Base-by-base conservation (phyloP, 805 yeast species). In the Diddensiella santjacobensis region DNA sequence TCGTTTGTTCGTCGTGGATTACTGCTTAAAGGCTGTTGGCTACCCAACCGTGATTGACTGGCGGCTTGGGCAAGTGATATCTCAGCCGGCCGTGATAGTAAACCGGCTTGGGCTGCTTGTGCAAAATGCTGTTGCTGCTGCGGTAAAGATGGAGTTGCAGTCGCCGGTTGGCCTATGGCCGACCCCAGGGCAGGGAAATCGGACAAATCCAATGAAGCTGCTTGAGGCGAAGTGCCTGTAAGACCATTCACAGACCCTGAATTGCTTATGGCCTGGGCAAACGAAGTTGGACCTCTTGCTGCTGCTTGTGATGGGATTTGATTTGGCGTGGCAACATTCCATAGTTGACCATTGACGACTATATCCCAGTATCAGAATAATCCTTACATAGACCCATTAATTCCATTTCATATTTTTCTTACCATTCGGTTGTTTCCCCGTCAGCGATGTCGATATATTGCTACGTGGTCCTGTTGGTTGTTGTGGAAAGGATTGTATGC, bases 151-250 rank as follows among this genome's bases (percentile, higher is more conserved):
- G 40, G n/a, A 10, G 10, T 10, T 39, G 42, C 24, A 24, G 8
- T 5, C 8, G 46, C 17, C n/a, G 20, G 44, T 5, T 41, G 38
- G 19, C 50, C 50, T 1, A 49, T 29, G n/a, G 51, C 54, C 2
- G 56, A 45, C 22, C 59, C 59, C 36, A 58, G 44, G 2, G 62
- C 60, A 10, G 62, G 62, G 44, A 58, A 58, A 22, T 58, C 60
- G 8, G 55, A 46, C 42, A 56, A 39, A 31, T 58, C 59, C 23
- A 58, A 43, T 3, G 58, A 33, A 3, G 50, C 46, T 31, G 30
- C 38, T 23, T 47, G 49, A 26, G 47, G 54, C 8, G 48, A 37
- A 26, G 31, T 24, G 42, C 40, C 23, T 8, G 31, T 26, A 24
- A 33, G 20, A 4, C 40, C 40, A 36, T 35, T 35, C 20, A 17